A percentile compares a stretch with the other conserved stretches of the same genome.
Evolutionary conservation across 345 rosid species (phyloP).

Genomic region (Toxicodendron radicans): DNA sequence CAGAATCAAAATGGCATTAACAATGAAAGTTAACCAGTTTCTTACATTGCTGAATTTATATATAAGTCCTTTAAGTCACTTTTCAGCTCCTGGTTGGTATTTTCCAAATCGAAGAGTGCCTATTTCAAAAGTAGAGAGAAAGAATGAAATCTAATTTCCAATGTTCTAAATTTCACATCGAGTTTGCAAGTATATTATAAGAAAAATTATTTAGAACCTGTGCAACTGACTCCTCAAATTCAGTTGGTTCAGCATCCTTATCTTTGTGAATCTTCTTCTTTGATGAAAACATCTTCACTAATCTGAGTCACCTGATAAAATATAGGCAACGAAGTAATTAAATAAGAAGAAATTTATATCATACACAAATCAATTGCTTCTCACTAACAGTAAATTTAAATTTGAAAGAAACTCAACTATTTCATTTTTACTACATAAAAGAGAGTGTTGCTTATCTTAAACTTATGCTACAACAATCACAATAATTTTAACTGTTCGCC

Average conservation of each 20-base stretch:
- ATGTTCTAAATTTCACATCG: neutral
- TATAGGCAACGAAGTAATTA: conserved; percentile 2
- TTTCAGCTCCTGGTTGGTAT: conserved; percentile 70
- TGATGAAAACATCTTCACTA: conserved; percentile 62
- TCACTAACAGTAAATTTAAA: neutral
- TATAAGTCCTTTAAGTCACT: conserved; percentile 86
- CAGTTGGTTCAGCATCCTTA: conserved; percentile 71
- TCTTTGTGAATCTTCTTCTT: conserved; percentile 82
- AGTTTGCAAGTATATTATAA: neutral
- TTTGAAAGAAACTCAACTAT: neutral
- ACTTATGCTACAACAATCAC: neutral
- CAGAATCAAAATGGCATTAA: neutral
- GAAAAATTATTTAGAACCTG: conserved; percentile 40
- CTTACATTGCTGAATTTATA: conserved; percentile 74
- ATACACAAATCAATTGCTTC: neutral
- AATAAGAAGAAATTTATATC: neutral
- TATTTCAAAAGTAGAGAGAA: conserved; percentile 13
- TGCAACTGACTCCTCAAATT: conserved; percentile 84
- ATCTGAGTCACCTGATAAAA: neutral
- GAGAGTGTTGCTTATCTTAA: neutral
- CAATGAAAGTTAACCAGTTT: conserved; percentile 6
- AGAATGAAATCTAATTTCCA: conserved; percentile 4
- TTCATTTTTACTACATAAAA: neutral
- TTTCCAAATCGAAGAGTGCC: conserved; percentile 89
- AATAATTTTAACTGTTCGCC: neutral